Conservation (phyloP, 2,329 filamentous ascomycete species). For the Huntiella decipiens region DNA sequence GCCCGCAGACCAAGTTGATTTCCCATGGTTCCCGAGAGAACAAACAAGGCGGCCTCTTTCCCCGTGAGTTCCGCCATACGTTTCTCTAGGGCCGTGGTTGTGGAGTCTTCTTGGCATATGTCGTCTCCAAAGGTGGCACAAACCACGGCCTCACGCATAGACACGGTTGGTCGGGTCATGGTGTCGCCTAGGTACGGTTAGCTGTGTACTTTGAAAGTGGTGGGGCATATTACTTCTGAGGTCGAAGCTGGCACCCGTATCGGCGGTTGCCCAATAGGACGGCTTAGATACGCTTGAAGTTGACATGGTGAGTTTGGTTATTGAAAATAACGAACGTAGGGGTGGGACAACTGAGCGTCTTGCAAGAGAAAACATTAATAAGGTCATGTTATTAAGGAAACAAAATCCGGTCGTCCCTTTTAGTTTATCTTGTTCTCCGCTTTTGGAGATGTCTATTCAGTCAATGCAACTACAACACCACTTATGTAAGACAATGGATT, state of each 20-base stretch:
- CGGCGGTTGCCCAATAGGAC: too few relatives aligned
- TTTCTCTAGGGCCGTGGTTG: slow-evolving; percentile 56
- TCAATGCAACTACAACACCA: too few relatives aligned
- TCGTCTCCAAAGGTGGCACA: slow-evolving; percentile 64
- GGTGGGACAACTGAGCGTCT: too few relatives aligned
- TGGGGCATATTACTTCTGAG: slow-evolving; percentile 19
- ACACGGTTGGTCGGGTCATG: slow-evolving; percentile 53
- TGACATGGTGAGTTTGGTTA: too few relatives aligned
- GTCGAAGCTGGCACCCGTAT: slow-evolving; percentile 17
- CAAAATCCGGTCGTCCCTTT: neutral
- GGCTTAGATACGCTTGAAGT: too few relatives aligned
- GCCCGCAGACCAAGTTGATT: slow-evolving; percentile 72
- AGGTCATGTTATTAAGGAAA: too few relatives aligned
- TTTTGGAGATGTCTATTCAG: too few relatives aligned
- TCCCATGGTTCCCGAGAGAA: slow-evolving; percentile 84
- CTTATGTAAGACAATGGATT: too few relatives aligned
- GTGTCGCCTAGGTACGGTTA: slow-evolving; percentile 25
- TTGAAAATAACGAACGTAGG: too few relatives aligned
- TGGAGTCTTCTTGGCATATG: slow-evolving; percentile 62
- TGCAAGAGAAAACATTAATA: too few relatives aligned
- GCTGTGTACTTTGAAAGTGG: neutral
- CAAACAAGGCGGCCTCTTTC: slow-evolving; percentile 61
- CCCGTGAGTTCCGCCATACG: slow-evolving; percentile 54
- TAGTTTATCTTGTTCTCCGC: neutral
- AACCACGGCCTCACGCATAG: slow-evolving; percentile 67